Evolutionary conservation across 2,329 filamentous ascomycete genomes (phyloP), one percentile per base, ranked within the genome.

Genomic region (Aspergillus niger): DNA sequence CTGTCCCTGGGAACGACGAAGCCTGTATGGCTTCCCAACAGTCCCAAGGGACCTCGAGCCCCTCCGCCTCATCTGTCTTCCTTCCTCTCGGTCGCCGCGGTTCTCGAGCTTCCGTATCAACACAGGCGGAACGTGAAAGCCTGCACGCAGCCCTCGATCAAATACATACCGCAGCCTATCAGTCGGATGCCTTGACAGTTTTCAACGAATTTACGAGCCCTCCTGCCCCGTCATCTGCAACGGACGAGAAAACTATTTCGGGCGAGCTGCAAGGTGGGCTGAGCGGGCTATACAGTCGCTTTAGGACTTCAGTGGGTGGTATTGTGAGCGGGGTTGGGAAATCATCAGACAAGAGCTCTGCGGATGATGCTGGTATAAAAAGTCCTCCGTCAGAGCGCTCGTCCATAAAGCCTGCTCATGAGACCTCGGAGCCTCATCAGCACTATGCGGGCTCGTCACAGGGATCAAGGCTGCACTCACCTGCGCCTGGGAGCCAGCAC

Each of bases 161-260:
- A 69, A 97, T 97, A 67, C 94, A 97, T 76, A 92, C 83, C 54
- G 88, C 91, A 5, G 92, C 93, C n/a, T 96, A 91, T 71, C 90
- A 91, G 73, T 91, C 91, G 36, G 90, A 90, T 64, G 86, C 88
- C 36, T 82, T 98, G 51, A 98, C 94, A 2, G 96, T 92, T 8
- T 98, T 98, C 78, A 96, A 96, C 77, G 93, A 97, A 72, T 93
- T 96, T 70, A 91, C 90, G 6, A 75, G 71, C 56, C 79, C 79
- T 0, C 84, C 89, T 1, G 88, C 89, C 5, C 88, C 90, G 2
- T 81, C 84, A 1, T 79, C 85, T 1, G 80, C 83, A 1, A 77
- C 82, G 24, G 92, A 96, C 68, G 86, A 82, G 60, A 92, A 91
- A 73, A 85, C 85, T 8, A 81, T 91, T 39, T 82, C 89, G 0